phyloP scores from a whole-genome alignment of 2,329 filamentous ascomycete genomes.

The Penicillium brevicompactum region DNA sequence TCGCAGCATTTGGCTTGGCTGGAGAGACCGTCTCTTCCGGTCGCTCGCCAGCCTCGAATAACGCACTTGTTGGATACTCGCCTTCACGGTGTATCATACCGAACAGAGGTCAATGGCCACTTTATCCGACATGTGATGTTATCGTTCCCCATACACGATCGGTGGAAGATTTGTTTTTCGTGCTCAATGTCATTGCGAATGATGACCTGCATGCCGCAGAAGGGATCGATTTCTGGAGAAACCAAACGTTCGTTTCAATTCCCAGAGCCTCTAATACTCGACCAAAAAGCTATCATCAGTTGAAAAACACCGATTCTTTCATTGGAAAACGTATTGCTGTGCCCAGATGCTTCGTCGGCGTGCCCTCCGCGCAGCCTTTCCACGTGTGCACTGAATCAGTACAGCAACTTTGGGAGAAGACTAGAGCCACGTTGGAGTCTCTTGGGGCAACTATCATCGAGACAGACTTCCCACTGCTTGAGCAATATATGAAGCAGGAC shows the following conservation, averaged over 20 bases:
- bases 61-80: conserved; percentile 56
- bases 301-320: background rate
- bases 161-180: conserved; percentile 49
- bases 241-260: conserved; percentile 5
- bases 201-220: conserved; percentile 7
- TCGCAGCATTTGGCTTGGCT: conserved; percentile 54
- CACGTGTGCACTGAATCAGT: conserved; percentile 9
- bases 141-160: conserved; percentile 53
- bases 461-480: conserved; percentile 19
- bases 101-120: conserved; percentile 53
- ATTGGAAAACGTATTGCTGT: conserved; percentile 11
- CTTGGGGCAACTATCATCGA: conserved; percentile 18
- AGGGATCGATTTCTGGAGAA: conserved; percentile 17
- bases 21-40: conserved; percentile 57
- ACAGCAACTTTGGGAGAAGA: conserved; percentile 16
- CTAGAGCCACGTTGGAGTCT: conserved; percentile 11
- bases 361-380: conserved; percentile 3
- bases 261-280: background rate
- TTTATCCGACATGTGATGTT: conserved; percentile 57
- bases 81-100: conserved; percentile 55
- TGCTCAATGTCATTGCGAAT: conserved; percentile 19
- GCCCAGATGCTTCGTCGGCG: conserved; percentile 19
- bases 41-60: conserved; percentile 56
- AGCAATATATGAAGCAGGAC: background rate
- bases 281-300: background rate